phyloP scores from a whole-genome alignment of 768 basidiomycete species.

The Glaciozyma antarctica region DNA sequence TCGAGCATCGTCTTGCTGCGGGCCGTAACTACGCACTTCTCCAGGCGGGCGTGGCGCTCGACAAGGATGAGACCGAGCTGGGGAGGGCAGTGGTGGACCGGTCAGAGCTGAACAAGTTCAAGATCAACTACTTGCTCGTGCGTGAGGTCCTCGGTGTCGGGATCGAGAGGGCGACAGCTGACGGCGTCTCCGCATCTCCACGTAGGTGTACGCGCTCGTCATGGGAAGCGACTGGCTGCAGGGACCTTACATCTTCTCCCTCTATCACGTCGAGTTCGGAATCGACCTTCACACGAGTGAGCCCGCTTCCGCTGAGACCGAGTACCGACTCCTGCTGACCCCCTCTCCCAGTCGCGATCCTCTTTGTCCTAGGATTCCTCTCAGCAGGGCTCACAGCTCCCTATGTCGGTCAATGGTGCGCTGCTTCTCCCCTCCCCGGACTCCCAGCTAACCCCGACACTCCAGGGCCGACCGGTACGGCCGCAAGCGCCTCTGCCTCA shows the following conservation, averaged over 20 bases:
- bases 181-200: not conserved
- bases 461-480: slow-evolving; percentile 39
- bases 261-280: slow-evolving; percentile 40
- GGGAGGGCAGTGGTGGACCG: not conserved
- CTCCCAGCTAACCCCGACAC: not conserved
- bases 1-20: no score
- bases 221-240: slow-evolving; percentile 71
- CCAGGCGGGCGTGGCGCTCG: not conserved
- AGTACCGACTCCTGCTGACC: slow-evolving; percentile 46
- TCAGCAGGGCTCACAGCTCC: slow-evolving; percentile 63
- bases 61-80: not conserved
- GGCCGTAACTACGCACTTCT: no score
- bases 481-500: slow-evolving; percentile 56
- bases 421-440: slow-evolving; percentile 30
- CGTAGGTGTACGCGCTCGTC: slow-evolving; percentile 57
- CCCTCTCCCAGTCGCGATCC: slow-evolving; percentile 55
- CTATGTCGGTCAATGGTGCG: slow-evolving; percentile 65
- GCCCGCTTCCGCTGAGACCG: not conserved
- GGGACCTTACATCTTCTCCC: slow-evolving; percentile 67
- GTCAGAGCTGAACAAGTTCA: not conserved
- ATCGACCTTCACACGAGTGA: not conserved
- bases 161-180: not conserved
- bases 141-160: not conserved
- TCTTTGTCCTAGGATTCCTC: slow-evolving; percentile 69
- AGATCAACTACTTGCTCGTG: slow-evolving; percentile 4